Evolutionary conservation across 2,329 filamentous ascomycete species (phyloP), one percentile per base, ranked within the genome.

Genomic region (Coniella lustricola): DNA sequence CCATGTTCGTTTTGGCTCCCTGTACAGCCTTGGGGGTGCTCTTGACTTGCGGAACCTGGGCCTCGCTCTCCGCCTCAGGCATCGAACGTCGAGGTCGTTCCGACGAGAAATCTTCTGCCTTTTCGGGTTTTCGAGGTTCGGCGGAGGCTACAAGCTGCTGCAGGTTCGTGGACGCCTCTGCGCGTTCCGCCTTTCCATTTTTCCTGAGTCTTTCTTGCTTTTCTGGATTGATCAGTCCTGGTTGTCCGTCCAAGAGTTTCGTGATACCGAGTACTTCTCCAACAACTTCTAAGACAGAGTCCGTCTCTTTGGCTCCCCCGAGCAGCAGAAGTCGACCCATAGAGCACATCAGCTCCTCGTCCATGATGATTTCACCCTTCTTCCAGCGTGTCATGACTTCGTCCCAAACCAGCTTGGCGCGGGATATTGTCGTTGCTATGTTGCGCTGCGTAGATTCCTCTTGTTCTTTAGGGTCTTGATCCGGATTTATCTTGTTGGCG

Each of bases 281-380:
- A n/a, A 94, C 67, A 17, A 96, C 71, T 34, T 79, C 78, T 18
- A 95, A 74, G 2, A 95, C 72, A 57, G 88, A 80, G 53, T 85
- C 79, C 64, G 77, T 82, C 56, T 93, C 83, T 43, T 72, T 66
- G 16, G 77, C 70, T 10, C 74, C 69, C 14, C 85, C 81, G 43
- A 84, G 68, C 18, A 90, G 67, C n/a, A 97, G 71, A 3, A 95
- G 57, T 32, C 83, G 76, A 5, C 84, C 89, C 87, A 97, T 95
- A 25, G 85, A 75, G 59, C 81, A 84, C 3, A 94, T 84, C 17
- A 97, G 71, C 48, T 79, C 70, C 64, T 93, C 88, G 58, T 96
- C 90, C 17, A 97, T 73, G 42, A 74, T 59, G 14, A 97, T 57
- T 44, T 80, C 71, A 25, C 84, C 89, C 46, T 75, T 72, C 46